These are phyloP conservation scores for Aspergillus brasiliensis DNA, from an alignment of 2,329 filamentous ascomycete genomes.

Conservation along the genomic window DNA sequence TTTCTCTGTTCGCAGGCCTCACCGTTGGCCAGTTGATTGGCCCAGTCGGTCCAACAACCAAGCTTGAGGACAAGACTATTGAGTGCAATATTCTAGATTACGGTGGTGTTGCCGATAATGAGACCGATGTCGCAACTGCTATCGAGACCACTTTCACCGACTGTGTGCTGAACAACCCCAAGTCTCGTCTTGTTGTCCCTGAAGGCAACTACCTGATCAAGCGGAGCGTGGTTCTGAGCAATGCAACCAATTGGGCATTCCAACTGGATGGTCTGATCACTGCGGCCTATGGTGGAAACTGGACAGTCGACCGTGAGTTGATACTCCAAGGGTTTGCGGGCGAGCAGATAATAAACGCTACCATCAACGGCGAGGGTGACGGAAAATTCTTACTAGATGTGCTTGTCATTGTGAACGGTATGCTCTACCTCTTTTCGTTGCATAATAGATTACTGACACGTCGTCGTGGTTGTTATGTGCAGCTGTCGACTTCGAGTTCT, in stretches of 20 bases:
- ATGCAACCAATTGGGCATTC: slow-evolving; percentile 38
- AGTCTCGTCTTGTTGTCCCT: slow-evolving; percentile 31
- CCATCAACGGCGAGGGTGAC: slow-evolving; percentile 39
- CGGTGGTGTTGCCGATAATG: slow-evolving; percentile 32
- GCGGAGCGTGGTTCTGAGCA: slow-evolving; percentile 28
- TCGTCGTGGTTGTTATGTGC: no score
- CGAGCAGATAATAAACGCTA: slow-evolving; percentile 28
- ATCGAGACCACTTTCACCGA: slow-evolving; percentile 30
- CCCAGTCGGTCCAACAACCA: slow-evolving; percentile 32
- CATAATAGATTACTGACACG: no score
- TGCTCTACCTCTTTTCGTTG: no score
- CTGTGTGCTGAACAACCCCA: slow-evolving; percentile 24
- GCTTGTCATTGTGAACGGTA: slow-evolving; percentile 36
- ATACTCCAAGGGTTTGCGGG: slow-evolving; percentile 34
- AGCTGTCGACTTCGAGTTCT: slow-evolving; percentile 40
- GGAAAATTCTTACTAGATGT: slow-evolving; percentile 31
- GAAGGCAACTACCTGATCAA: slow-evolving; percentile 32
- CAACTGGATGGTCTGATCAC: slow-evolving; percentile 39
- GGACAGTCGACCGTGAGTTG: slow-evolving; percentile 30
- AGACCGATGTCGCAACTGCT: slow-evolving; percentile 34
- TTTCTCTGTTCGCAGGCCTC: not conserved
- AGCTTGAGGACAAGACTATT: slow-evolving; percentile 27
- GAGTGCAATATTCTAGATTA: slow-evolving; percentile 39
- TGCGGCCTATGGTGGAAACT: slow-evolving; percentile 32
- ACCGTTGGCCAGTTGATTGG: slow-evolving; percentile 20